These are phyloP conservation scores for Syncephalastrum monosporum DNA, from an alignment of 371 early-diverging fungal species.

Conservation along the genomic window DNA sequence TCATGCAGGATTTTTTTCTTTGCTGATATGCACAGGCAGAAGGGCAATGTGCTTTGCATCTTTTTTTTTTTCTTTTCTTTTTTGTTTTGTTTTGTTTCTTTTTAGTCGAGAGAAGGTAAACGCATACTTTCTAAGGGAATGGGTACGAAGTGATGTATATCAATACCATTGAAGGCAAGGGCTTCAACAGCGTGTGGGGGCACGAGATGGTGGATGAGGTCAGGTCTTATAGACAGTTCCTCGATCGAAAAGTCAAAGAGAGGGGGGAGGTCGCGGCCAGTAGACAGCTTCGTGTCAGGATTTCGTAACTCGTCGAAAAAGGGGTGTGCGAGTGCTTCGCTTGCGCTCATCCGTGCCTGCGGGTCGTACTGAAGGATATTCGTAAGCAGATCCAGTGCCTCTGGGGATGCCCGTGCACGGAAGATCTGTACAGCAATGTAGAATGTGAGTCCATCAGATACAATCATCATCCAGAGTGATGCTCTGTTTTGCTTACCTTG, in stretches of 20 bases:
- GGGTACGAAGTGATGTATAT: slow-evolving; percentile 34
- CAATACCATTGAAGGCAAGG: slow-evolving; percentile 43
- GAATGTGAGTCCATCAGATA: not conserved
- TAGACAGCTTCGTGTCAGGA: slow-evolving; percentile 81
- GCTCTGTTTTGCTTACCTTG: slow-evolving; percentile 51
- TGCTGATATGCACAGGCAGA: not conserved
- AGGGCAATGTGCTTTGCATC: no score
- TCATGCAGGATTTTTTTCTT: not conserved
- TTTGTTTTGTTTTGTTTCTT: slow-evolving; percentile 1
- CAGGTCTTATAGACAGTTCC: slow-evolving; percentile 50
- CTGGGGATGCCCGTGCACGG: slow-evolving; percentile 76
- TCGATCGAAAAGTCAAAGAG: slow-evolving; percentile 90
- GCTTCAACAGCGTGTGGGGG: slow-evolving; percentile 62
- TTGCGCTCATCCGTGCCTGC: slow-evolving; percentile 81
- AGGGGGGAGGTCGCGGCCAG: slow-evolving; percentile 81
- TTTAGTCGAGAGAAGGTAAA: slow-evolving; percentile 20
- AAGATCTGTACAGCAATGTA: slow-evolving; percentile 44
- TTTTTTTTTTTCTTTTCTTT: slow-evolving; percentile 1
- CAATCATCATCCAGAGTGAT: slow-evolving; percentile 22
- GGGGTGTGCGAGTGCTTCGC: slow-evolving; percentile 92
- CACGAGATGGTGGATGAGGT: slow-evolving; percentile 57
- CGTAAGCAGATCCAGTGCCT: slow-evolving; percentile 87
- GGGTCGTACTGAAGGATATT: slow-evolving; percentile 96
- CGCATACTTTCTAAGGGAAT: slow-evolving; percentile 28
- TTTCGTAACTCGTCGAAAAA: slow-evolving; percentile 96